These are phyloP conservation scores for Tetraselmis striata DNA, from an alignment of 139 green algal species.

Conservation along the genomic window DNA sequence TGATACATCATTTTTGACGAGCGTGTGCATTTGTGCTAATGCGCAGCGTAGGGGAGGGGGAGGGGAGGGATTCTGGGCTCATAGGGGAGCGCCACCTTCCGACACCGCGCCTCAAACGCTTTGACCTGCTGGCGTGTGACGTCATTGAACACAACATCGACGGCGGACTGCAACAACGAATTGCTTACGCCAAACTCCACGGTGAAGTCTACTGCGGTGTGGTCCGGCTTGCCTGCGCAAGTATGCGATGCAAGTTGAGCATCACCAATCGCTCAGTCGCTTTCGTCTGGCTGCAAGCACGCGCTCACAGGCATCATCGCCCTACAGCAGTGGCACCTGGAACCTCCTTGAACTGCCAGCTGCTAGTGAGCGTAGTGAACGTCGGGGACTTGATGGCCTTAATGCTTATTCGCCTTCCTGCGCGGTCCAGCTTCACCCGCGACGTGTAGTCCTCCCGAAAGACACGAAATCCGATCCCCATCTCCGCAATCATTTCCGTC, in stretches of 20 bases:
- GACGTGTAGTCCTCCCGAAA: background rate
- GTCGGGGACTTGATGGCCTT: background rate
- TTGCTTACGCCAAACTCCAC: background rate
- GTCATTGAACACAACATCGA: background rate
- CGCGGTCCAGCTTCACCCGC: background rate
- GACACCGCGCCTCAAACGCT: background rate
- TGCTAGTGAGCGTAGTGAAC: background rate
- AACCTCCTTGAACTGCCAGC: background rate
- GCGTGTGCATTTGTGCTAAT: too few species aligned
- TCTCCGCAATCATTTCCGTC: background rate
- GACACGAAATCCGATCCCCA: background rate
- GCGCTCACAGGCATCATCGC: too few species aligned
- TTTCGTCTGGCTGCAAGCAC: too few species aligned
- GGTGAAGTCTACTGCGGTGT: background rate
- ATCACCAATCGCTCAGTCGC: too few species aligned
- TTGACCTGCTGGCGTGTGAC: background rate
- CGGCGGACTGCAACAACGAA: background rate
- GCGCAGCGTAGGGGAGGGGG: too few species aligned
- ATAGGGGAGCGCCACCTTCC: background rate
- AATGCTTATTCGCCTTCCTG: background rate
- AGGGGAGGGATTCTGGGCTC: too few species aligned
- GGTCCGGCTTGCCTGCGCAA: background rate
- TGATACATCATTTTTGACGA: too few species aligned
- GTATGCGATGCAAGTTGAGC: too few species aligned
- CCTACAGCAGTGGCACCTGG: too few species aligned